phyloP scores from a whole-genome alignment of 768 basidiomycete species.

The Suillus subluteus region DNA sequence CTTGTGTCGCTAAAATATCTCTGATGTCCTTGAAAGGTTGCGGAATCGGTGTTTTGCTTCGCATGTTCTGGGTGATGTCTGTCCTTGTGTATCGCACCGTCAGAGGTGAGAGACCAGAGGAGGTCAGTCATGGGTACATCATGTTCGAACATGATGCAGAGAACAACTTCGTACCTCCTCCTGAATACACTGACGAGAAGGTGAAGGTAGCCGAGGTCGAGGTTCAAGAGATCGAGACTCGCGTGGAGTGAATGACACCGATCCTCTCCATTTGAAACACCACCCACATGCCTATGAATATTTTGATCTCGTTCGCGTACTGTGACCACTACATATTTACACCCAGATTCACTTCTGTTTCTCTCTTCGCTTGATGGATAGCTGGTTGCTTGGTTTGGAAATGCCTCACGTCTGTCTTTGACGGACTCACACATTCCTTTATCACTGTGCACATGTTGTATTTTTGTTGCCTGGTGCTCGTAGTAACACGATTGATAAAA shows the following conservation, averaged over 20 bases:
- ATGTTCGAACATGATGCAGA: conserved; percentile 53
- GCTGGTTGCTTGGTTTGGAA: conserved; percentile 8
- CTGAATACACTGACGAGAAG: conserved; percentile 65
- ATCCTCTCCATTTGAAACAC: neutral
- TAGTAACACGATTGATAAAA: conserved; percentile 4
- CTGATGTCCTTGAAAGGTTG: conserved; percentile 53
- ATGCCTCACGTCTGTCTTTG: conserved; percentile 11
- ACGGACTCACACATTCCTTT: conserved; percentile 27
- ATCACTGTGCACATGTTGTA: conserved; percentile 20
- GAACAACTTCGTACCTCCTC: conserved; percentile 53
- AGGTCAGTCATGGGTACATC: conserved; percentile 42
- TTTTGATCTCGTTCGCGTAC: neutral
- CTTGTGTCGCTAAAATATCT: neutral
- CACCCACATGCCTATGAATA: conserved; percentile 1
- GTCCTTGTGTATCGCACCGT: conserved; percentile 64
- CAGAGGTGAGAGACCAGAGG: conserved; percentile 44
- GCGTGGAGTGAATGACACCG: neutral
- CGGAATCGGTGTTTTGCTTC: conserved; percentile 78
- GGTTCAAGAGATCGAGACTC: conserved; percentile 11
- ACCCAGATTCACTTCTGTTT: conserved; percentile 16
- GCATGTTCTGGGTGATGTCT: conserved; percentile 78
- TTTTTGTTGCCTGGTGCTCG: conserved; percentile 8
- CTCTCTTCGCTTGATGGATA: conserved; percentile 3
- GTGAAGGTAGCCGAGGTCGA: conserved; percentile 26
- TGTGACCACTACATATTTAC: neutral